A percentile compares a stretch with the other conserved stretches of the same genome.
phyloP scores from a whole-genome alignment of 345 rosid species.

The Aquilaria malaccensis region DNA sequence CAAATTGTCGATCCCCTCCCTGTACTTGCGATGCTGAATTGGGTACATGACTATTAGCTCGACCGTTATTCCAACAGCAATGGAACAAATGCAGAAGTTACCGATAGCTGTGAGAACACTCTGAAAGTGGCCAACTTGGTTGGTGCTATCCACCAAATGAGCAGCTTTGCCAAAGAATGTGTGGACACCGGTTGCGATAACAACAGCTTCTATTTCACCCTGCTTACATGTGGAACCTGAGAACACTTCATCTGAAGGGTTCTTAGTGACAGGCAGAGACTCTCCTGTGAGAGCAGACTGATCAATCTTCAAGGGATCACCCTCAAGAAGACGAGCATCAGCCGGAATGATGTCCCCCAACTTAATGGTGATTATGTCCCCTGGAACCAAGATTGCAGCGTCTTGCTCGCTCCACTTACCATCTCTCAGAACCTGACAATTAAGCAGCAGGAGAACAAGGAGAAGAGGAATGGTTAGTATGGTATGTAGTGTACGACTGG shows the following conservation, averaged over 20 bases:
- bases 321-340: slow-evolving; percentile 93
- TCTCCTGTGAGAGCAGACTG: slow-evolving; percentile 96
- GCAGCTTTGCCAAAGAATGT: slow-evolving; percentile 97
- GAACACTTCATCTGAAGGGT: slow-evolving; percentile 74
- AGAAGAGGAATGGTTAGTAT: too few species aligned
- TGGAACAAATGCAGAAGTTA: slow-evolving; percentile 90
- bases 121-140: slow-evolving; percentile 92
- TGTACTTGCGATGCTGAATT: slow-evolving; percentile 61
- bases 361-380: slow-evolving; percentile 79
- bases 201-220: slow-evolving; percentile 87
- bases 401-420: slow-evolving; percentile 83
- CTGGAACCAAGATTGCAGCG: slow-evolving; percentile 88
- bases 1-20: slow-evolving; percentile 81
- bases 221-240: slow-evolving; percentile 93
- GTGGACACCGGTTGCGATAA: slow-evolving; percentile 90
- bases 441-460: background rate
- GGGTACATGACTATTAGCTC: slow-evolving; percentile 82
- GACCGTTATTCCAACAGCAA: slow-evolving; percentile 54
- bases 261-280: slow-evolving; percentile 77
- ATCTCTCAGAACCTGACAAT: slow-evolving; percentile 67
- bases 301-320: slow-evolving; percentile 88
- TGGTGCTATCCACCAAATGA: slow-evolving; percentile 87
- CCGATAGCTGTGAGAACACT: slow-evolving; percentile 81
- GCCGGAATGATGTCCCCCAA: slow-evolving; percentile 91
- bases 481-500: too few species aligned